These are phyloP conservation scores for Amphicarpaea edgeworthii DNA, from an alignment of 306 rosid genomes.

Conservation along the genomic window DNA sequence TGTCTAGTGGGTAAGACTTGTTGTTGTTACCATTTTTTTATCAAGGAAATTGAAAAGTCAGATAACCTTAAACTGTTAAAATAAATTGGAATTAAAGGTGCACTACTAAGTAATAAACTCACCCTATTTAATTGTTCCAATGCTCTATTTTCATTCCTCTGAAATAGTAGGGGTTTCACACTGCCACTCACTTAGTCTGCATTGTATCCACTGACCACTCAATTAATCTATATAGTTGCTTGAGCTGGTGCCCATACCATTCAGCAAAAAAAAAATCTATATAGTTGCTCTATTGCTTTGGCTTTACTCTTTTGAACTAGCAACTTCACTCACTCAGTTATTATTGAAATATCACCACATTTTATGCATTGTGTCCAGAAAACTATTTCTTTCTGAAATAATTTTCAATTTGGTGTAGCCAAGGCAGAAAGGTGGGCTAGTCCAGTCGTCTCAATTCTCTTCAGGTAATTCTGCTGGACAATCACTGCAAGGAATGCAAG, in stretches of 20 bases:
- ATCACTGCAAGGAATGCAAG: constrained; percentile 87
- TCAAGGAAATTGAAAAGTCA: not conserved
- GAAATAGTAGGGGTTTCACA: not conserved
- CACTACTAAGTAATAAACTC: not conserved
- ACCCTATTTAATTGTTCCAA: not conserved
- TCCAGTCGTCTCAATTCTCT: constrained; percentile 82
- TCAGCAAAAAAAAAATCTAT: no score
- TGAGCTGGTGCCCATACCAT: no score
- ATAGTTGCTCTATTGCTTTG: not conserved
- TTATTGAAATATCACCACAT: not conserved
- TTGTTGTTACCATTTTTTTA: not conserved
- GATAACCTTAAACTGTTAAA: not conserved
- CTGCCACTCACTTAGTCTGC: not conserved
- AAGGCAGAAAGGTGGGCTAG: constrained; percentile 80
- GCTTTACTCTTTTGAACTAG: not conserved
- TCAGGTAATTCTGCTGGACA: constrained; percentile 76
- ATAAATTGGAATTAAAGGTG: not conserved
- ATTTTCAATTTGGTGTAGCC: constrained; percentile 69
- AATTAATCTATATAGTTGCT: no score
- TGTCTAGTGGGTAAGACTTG: not conserved
- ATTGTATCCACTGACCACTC: not conserved
- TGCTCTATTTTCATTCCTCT: constrained; percentile 1
- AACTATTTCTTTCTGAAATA: constrained; percentile 31
- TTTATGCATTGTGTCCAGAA: not conserved
- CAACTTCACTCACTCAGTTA: not conserved